These are phyloP conservation scores for Termitomyces sp. DNA, from an alignment of 768 basidiomycete genomes.

Conservation along the genomic window DNA sequence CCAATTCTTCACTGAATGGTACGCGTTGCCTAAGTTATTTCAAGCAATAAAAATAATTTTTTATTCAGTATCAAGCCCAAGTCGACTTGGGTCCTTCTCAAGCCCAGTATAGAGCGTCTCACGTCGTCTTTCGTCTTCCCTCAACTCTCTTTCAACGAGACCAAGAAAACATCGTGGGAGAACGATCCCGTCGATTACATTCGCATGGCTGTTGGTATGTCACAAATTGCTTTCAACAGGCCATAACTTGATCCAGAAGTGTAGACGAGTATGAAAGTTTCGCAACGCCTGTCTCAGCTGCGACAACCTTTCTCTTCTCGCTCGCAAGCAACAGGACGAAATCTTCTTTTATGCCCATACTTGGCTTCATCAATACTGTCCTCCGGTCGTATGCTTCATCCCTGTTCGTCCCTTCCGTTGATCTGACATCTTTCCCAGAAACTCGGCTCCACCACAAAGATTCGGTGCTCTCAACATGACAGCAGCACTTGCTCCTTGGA, in stretches of 20 bases:
- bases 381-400: conserved; percentile 50
- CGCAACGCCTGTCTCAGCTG: conserved; percentile 71
- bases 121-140: conserved; percentile 85
- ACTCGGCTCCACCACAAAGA: conserved; percentile 54
- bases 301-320: conserved; percentile 75
- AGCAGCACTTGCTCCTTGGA: conserved; percentile 67
- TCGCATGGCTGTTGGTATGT: conserved; percentile 64
- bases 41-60: not conserved
- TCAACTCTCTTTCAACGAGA: conserved; percentile 72
- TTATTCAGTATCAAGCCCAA: conserved; percentile 78
- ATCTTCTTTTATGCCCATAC: conserved; percentile 74
- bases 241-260: not conserved
- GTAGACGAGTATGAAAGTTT: conserved; percentile 80
- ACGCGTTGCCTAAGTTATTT: conserved; percentile 17
- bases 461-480: conserved; percentile 87
- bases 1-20: conserved; percentile 88
- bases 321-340: conserved; percentile 79
- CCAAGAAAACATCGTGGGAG: conserved; percentile 68
- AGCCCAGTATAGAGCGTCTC: conserved; percentile 76
- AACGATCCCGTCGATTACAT: conserved; percentile 83
- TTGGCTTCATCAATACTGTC: conserved; percentile 73
- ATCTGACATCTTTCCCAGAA: conserved; percentile 16
- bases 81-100: conserved; percentile 84
- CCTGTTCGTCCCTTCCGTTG: not conserved
- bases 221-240: not conserved